Base-by-base conservation (phyloP, 768 basidiomycete species). In the Pleurotus platypus region DNA sequence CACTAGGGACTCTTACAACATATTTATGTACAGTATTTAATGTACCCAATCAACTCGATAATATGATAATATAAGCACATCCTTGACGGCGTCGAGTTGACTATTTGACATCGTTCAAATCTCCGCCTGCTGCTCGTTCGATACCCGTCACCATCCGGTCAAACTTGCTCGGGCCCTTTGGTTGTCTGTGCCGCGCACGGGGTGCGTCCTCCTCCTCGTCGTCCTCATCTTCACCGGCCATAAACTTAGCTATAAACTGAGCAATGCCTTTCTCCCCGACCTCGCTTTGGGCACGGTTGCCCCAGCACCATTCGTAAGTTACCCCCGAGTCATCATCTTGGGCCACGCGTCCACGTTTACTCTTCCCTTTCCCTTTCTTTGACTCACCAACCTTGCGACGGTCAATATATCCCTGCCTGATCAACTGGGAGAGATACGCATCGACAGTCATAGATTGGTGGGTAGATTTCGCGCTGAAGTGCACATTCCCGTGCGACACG, bases 401-500 rank as follows among this genome's bases (percentile, higher is more conserved):
- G 64, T 96, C 92, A 40, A 98, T 78, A 68, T 92, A 97, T 8
- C 84, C 83, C 63, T 92, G 89, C 9, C 81, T 80, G 4, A 83
- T 70, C 30, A 94, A 80, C 0, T 73, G 70, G 5, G 77, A 71
- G 27, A 97, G 84, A 70, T 84, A 90, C 1, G 73, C 67, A 55
- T 94, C 88, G 30, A 94, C 70, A 2, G 82, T 73, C 40, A 87
- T 70, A 4, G 70, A 69, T 50, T 74, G 80, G 58, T 76, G 78
- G 6, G 78, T 81, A 0, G 80, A 76, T 42, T 77, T 78, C 1
- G 77, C 69, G 20, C 75, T 79, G 62, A 84, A 79, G 1, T 80
- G 75, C 30, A 95, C 61, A 0, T 74, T 63, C 3, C 74, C 75
- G 1, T 70, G 61, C 3, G 72, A 74, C 1, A 76, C 70, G 0